These are phyloP conservation scores for Fusarium circinatum DNA, from an alignment of 2,329 filamentous ascomycete species.

Conservation along the genomic window DNA sequence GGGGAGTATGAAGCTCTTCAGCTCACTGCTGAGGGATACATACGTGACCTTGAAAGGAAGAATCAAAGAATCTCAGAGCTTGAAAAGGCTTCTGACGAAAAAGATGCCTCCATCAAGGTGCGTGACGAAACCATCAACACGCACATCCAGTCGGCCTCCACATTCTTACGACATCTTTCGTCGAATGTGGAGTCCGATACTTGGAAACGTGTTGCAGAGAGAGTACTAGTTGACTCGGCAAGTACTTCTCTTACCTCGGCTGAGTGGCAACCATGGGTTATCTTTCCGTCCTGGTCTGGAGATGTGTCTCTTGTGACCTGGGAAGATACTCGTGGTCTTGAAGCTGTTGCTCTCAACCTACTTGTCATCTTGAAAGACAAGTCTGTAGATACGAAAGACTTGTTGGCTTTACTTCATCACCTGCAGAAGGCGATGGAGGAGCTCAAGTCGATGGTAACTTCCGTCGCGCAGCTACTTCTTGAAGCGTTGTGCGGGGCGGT, in stretches of 20 bases:
- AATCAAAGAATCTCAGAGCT: neutral
- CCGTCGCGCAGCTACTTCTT: neutral
- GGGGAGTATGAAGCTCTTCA: neutral
- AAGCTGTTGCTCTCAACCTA: neutral
- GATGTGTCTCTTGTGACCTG: neutral
- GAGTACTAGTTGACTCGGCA: neutral
- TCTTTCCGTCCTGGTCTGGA: neutral
- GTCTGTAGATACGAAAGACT: neutral
- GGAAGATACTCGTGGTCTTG: neutral
- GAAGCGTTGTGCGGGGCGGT: neutral
- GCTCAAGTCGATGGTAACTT: neutral
- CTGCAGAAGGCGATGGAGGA: neutral
- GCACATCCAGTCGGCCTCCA: neutral
- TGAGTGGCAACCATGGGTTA: neutral
- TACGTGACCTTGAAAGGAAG: neutral
- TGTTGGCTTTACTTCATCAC: neutral
- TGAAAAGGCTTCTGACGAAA: neutral
- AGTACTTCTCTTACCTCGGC: neutral
- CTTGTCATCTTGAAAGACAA: neutral
- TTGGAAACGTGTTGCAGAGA: neutral
- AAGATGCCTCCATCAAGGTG: neutral
- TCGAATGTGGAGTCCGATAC: neutral
- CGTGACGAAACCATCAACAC: neutral
- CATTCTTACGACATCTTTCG: neutral
- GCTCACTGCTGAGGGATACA: neutral